A percentile compares a stretch with the other conserved stretches of the same genome.
These are phyloP conservation scores for Pythium rhizo-oryzae DNA, from an alignment of 352 stramenopile species.

Conservation along the genomic window DNA sequence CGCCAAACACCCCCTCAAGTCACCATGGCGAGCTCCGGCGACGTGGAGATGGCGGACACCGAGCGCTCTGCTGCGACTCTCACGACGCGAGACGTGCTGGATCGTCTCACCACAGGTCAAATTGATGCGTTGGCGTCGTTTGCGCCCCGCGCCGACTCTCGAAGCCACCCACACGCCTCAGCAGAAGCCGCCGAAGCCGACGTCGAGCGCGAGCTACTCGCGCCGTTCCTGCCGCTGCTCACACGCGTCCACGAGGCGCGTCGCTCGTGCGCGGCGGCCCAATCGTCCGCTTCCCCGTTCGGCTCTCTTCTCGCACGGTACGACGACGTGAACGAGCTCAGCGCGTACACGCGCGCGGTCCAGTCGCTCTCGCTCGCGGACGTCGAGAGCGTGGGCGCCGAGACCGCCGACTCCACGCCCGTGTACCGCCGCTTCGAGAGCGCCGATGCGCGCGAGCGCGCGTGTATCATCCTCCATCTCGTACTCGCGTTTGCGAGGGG, in stretches of 20 bases:
- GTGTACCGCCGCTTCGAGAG: slow-evolving; percentile 57
- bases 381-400: neutral
- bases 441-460: slow-evolving; percentile 33
- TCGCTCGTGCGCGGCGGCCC: neutral
- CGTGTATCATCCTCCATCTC: slow-evolving; percentile 45
- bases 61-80: neutral
- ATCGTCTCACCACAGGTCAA: slow-evolving; percentile 6
- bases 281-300: neutral
- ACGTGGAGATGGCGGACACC: slow-evolving; percentile 28
- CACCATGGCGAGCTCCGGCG: slow-evolving; percentile 5
- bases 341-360: slow-evolving; percentile 45
- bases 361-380: slow-evolving; percentile 25
- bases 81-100: neutral
- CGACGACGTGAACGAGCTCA: slow-evolving; percentile 44
- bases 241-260: slow-evolving; percentile 42
- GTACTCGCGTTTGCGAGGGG: slow-evolving; percentile 15
- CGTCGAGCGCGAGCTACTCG: slow-evolving; percentile 26
- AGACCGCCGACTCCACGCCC: slow-evolving; percentile 7
- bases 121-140: slow-evolving; percentile 7
- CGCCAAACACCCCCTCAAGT: no score
- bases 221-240: slow-evolving; percentile 52
- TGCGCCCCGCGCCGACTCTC: neutral
- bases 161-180: neutral
- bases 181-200: slow-evolving; percentile 12
- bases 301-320: slow-evolving; percentile 34